Percentiles rank a stretch among this genome's conserved stretches.
These are phyloP conservation scores for Pleurotus eryngii DNA, from an alignment of 768 basidiomycete genomes.

Conservation along the genomic window DNA sequence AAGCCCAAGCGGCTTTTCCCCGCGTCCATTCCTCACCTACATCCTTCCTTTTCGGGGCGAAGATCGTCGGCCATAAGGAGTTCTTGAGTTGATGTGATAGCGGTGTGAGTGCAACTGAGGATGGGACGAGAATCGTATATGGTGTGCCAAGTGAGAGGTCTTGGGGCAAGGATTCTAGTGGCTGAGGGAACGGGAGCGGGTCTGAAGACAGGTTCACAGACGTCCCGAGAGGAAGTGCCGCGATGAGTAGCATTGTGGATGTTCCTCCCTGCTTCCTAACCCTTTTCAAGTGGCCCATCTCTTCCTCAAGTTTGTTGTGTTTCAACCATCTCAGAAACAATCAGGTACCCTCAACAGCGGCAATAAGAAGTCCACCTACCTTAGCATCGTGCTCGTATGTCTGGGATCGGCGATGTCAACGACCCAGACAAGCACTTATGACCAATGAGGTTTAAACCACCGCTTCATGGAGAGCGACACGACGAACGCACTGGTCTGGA, in stretches of 20 bases:
- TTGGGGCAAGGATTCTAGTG: conserved; percentile 35
- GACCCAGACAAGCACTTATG: conserved; percentile 69
- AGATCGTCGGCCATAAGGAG: conserved; percentile 83
- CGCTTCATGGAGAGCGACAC: neutral
- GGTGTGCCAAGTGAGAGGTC: conserved; percentile 46
- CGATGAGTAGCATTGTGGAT: conserved; percentile 55
- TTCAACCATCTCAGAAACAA: conserved; percentile 61
- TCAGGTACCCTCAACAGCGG: neutral
- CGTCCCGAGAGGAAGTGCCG: conserved; percentile 16
- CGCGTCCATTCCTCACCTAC: conserved; percentile 66
- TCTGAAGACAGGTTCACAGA: conserved; percentile 29
- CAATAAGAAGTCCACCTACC: conserved; percentile 33
- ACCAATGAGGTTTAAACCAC: neutral
- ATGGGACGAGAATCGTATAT: conserved; percentile 61
- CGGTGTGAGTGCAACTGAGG: conserved; percentile 61
- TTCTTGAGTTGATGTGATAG: conserved; percentile 65
- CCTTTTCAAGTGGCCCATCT: conserved; percentile 74
- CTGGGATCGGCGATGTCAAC: conserved; percentile 67
- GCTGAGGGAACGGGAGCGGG: neutral
- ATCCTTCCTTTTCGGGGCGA: conserved; percentile 64
- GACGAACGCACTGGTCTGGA: conserved; percentile 48
- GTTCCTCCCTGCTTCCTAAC: conserved; percentile 51
- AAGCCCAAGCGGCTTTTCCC: conserved; percentile 71
- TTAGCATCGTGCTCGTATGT: conserved; percentile 58
- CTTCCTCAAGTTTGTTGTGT: conserved; percentile 53